Conservation (phyloP, 2,329 filamentous ascomycete genomes). For the Microdochium trichocladiopsis region DNA sequence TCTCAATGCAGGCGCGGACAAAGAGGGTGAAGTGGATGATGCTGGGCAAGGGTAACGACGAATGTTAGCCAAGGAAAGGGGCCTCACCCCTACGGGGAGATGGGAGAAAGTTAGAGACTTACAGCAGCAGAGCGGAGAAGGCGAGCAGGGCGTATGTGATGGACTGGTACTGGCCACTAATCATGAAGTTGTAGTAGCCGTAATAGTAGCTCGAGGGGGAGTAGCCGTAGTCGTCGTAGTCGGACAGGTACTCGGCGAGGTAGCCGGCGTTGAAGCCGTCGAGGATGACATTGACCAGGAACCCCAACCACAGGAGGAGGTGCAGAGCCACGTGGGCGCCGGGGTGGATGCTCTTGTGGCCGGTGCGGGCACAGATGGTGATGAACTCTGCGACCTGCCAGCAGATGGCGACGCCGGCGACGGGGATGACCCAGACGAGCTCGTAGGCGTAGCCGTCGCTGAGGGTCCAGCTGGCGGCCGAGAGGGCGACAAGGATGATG, state of each 20-base stretch:
- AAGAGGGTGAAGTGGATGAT: conserved; percentile 17
- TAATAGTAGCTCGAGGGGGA: conserved; percentile 3
- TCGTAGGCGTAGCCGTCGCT: conserved; percentile 12
- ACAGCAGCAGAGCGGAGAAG: conserved; percentile 10
- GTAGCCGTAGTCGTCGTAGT: conserved; percentile 7
- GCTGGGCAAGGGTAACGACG: conserved; percentile 3
- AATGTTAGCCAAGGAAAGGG: background rate
- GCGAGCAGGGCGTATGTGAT: conserved; percentile 6
- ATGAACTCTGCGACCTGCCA: conserved; percentile 14
- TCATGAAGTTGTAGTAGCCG: background rate
- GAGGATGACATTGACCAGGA: conserved; percentile 7
- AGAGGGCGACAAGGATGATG: conserved; percentile 11
- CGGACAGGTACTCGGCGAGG: conserved; percentile 4
- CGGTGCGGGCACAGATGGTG: conserved; percentile 6
- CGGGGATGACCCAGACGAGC: conserved; percentile 13
- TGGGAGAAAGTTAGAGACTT: conserved; percentile 2
- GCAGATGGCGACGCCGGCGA: conserved; percentile 11
- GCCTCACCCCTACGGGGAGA: too few relatives aligned
- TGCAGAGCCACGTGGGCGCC: conserved; percentile 17
- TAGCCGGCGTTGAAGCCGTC: conserved; percentile 7
- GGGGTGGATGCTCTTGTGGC: conserved; percentile 16
- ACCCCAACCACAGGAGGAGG: conserved; percentile 14
- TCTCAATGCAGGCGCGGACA: conserved; percentile 12
- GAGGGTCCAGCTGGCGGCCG: conserved; percentile 7
- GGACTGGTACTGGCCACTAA: too few relatives aligned